Evolutionary conservation across 129 eudicot species (phyloP).

Genomic region (sunflower (Helianthus annuus)): HanXRQr2.0-SUNRISE NC_035445.2:172947977-172948476

Average conservation of each 20-base stretch:
- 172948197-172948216: neutral
- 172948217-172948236: neutral
- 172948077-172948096: slow-evolving; percentile 7
- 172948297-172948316: neutral
- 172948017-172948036: slow-evolving; percentile 5
- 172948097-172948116: neutral
- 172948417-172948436: neutral
- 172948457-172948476: neutral
- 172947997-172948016: neutral
- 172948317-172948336: neutral
- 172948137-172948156: slow-evolving; percentile 8
- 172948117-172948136: neutral
- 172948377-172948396: neutral
- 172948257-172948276: slow-evolving; percentile 5
- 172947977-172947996: neutral
- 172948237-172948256: neutral
- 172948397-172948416: neutral
- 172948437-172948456: neutral
- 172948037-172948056: neutral
- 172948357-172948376: neutral
- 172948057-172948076: neutral
- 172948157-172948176: neutral
- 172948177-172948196: neutral
- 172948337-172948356: neutral
- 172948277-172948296: neutral